Conservation (phyloP, 306 rosid genomes). For the Cicer pinnatifidum region DNA sequence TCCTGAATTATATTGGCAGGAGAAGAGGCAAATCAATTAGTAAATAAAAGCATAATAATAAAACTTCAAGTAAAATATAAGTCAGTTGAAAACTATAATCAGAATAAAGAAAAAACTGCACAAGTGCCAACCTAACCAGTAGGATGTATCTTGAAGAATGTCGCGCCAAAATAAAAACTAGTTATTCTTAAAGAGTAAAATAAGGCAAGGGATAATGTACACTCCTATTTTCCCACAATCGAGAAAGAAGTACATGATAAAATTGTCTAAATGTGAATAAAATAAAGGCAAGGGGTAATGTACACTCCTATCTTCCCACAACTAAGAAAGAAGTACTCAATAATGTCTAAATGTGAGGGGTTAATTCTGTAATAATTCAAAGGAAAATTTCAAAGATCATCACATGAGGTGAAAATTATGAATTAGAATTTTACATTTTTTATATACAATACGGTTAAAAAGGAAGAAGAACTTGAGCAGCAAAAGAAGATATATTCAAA, state of each 20-base stretch:
- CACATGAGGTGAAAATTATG: neutral
- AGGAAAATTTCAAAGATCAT: neutral
- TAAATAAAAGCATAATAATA: slow-evolving; percentile 25
- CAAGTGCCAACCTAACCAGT: slow-evolving; percentile 33
- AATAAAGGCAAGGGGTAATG: slow-evolving; percentile 3
- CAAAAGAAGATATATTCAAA: neutral
- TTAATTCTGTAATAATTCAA: slow-evolving; percentile 29
- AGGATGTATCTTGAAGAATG: slow-evolving; percentile 35
- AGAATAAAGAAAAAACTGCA: slow-evolving; percentile 1
- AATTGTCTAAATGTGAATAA: neutral
- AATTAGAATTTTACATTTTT: neutral
- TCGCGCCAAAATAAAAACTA: neutral
- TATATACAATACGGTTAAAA: neutral
- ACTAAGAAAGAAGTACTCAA: neutral
- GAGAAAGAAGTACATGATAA: neutral
- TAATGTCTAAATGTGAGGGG: neutral
- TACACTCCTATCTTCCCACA: slow-evolving; percentile 8
- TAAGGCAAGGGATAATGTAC: slow-evolving; percentile 5
- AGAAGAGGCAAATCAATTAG: slow-evolving; percentile 47
- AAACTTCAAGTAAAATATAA: slow-evolving; percentile 7
- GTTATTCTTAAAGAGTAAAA: neutral
- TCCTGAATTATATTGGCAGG: slow-evolving; percentile 60
- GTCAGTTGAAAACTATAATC: neutral
- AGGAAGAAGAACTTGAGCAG: neutral
- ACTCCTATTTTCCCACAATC: slow-evolving; percentile 16